These are phyloP conservation scores for Quercus aquifolioides DNA, from an alignment of 306 rosid species.

Conservation along the genomic window DNA sequence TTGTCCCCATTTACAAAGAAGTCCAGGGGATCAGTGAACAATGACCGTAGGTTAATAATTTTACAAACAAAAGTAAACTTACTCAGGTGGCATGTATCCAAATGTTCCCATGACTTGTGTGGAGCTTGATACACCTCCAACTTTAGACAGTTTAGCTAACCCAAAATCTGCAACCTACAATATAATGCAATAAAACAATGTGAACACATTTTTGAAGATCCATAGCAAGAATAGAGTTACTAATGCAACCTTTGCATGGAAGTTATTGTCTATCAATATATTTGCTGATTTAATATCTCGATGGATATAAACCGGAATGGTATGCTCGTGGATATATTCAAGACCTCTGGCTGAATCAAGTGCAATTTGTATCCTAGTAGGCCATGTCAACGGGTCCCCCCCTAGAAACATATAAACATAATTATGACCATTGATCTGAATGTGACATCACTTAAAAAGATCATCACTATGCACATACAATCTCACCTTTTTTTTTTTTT, in stretches of 20 bases:
- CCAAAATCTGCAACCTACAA: slow-evolving; percentile 97
- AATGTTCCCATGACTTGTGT: slow-evolving; percentile 90
- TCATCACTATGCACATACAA: neutral
- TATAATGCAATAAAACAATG: neutral
- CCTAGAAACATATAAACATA: slow-evolving; percentile 34
- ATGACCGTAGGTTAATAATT: neutral
- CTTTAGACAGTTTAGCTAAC: slow-evolving; percentile 83
- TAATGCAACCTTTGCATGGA: slow-evolving; percentile 67
- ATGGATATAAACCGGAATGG: slow-evolving; percentile 93
- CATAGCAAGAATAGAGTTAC: neutral
- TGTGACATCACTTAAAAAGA: neutral
- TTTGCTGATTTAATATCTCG: slow-evolving; percentile 97
- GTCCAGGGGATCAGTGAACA: neutral
- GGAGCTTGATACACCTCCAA: slow-evolving; percentile 70
- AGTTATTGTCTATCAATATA: slow-evolving; percentile 81
- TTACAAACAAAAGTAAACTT: slow-evolving; percentile 22
- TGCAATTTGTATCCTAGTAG: slow-evolving; percentile 86
- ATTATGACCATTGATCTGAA: slow-evolving; percentile 5
- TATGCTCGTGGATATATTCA: slow-evolving; percentile 96
- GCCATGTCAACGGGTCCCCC: slow-evolving; percentile 79
- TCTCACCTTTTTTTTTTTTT: slow-evolving; percentile 37
- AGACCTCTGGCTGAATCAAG: slow-evolving; percentile 98
- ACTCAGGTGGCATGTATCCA: slow-evolving; percentile 97
- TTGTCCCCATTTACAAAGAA: neutral
- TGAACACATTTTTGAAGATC: slow-evolving; percentile 16